Evolutionary conservation across 306 rosid species (phyloP).

Genomic region (Sesbania bispinosa): DNA sequence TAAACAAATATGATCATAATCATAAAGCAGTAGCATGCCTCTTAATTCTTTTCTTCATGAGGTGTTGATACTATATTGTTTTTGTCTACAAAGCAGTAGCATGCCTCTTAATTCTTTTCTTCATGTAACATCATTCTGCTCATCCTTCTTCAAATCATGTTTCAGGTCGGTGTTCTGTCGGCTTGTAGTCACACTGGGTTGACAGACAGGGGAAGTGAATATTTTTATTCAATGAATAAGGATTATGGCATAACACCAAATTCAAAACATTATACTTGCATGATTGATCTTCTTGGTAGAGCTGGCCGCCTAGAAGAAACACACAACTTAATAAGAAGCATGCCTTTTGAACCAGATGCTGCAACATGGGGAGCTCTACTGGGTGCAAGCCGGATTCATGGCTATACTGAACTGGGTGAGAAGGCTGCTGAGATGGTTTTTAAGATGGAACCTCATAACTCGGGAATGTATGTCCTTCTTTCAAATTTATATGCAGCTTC

Average conservation of each 20-base stretch:
- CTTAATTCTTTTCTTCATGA: too few relatives aligned
- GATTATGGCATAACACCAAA: slow-evolving; percentile 58
- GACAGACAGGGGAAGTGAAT: slow-evolving; percentile 57
- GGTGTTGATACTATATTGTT: not conserved
- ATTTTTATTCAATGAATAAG: slow-evolving; percentile 55
- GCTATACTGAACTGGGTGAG: slow-evolving; percentile 64
- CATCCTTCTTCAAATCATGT: slow-evolving; percentile 22
- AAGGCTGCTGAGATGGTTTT: slow-evolving; percentile 73
- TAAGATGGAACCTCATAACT: slow-evolving; percentile 63
- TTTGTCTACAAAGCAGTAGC: not conserved
- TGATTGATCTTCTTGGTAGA: slow-evolving; percentile 81
- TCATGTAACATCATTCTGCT: not conserved
- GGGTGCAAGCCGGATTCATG: slow-evolving; percentile 74
- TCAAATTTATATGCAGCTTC: slow-evolving; percentile 81
- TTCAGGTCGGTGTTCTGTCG: slow-evolving; percentile 76
- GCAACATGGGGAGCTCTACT: slow-evolving; percentile 89
- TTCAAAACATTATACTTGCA: slow-evolving; percentile 70
- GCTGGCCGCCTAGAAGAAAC: slow-evolving; percentile 76
- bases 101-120: not conserved
- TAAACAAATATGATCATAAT: not conserved
- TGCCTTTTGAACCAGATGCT: slow-evolving; percentile 75
- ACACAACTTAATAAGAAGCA: slow-evolving; percentile 52
- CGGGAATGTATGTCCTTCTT: slow-evolving; percentile 86
- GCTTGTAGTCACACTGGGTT: slow-evolving; percentile 85
- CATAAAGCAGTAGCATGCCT: not conserved